These are phyloP conservation scores for Fusarium sterilihyphosum DNA, from an alignment of 2,329 filamentous ascomycete species.

Conservation along the genomic window DNA sequence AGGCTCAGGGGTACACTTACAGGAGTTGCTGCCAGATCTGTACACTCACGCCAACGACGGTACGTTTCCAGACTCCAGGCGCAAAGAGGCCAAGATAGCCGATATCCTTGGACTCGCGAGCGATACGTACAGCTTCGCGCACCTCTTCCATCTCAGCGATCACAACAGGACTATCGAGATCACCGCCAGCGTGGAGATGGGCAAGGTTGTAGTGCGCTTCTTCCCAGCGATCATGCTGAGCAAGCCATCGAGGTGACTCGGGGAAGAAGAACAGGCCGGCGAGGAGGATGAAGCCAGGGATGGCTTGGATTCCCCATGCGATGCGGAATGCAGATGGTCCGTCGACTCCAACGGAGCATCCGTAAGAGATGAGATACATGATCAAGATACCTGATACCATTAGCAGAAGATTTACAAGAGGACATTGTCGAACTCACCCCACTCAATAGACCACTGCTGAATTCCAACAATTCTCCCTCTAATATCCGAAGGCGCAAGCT, in stretches of 20 bases:
- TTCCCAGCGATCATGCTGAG: conserved; percentile 68
- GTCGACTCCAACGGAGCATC: conserved; percentile 63
- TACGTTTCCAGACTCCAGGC: conserved; percentile 60
- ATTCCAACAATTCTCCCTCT: conserved; percentile 75
- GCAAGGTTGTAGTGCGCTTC: conserved; percentile 63
- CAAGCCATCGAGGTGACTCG: conserved; percentile 71
- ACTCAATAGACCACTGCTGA: conserved; percentile 81
- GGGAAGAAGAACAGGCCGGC: conserved; percentile 68
- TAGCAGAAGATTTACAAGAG: background rate
- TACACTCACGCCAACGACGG: conserved; percentile 60
- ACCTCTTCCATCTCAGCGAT: conserved; percentile 68
- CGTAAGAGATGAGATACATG: conserved; percentile 76
- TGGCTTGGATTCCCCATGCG: conserved; percentile 72
- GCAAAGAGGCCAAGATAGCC: conserved; percentile 58
- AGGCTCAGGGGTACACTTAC: conserved; percentile 1
- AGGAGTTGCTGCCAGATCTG: conserved; percentile 65
- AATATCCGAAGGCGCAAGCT: conserved; percentile 66
- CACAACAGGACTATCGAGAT: conserved; percentile 63
- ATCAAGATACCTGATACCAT: conserved; percentile 66
- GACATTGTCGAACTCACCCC: conserved; percentile 36
- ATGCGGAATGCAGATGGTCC: conserved; percentile 69
- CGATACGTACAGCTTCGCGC: conserved; percentile 51
- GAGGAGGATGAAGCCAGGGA: conserved; percentile 68
- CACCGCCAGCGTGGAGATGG: conserved; percentile 65
- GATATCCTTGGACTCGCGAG: conserved; percentile 50